Evolutionary conservation across 2,329 filamentous ascomycete species (phyloP), one percentile per base, ranked within the genome.

Genomic region (Diaporthe sp.): DNA sequence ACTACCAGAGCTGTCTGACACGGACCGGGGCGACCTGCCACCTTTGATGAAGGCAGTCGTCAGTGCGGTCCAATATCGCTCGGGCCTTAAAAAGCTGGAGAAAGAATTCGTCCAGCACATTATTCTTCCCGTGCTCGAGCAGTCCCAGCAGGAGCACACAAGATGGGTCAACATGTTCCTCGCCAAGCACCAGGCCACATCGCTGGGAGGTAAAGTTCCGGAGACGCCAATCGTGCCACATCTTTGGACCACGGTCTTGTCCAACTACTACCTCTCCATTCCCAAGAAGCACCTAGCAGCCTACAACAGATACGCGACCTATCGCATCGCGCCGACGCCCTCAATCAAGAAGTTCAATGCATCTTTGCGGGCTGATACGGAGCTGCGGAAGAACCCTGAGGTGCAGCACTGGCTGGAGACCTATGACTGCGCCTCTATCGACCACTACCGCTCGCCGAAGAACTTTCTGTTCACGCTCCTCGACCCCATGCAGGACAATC

Each of bases 121-220:
- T 8, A 17, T 75, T 31, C 58, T 65, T 13, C 73, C 68, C 12
- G 51, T 49, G 3, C 58, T 75, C 28, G 68, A 65, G 12, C 49
- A 44, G 28, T 75, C 68, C 3, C 73, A 72, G 73, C 25, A 28
- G 22, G 58, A 72, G 42, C 73, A 75, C 31, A 46, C 68, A 1
- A 51, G 17, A 51, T 75, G 73, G 73, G 19, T 75, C 31, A 53
- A 42, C 17, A 60, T 75, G 34, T 75, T 75, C 39, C 58, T 75
- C 4, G 73, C 44, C 46, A 72, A 72, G 31, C 39, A 67, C 58
- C 15, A 58, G n/a, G 58, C 58, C 19, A 61, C 73, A 8, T 61
- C 62, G 19, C n/a, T 71, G 5, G 22, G 10, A 31, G 34, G 19
- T 2, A 28, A 72, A 3, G 6, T 72, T 12, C 68, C 73, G 7